phyloP scores from a whole-genome alignment of 2,329 filamentous ascomycete genomes.

The Fusarium sp. region DNA sequence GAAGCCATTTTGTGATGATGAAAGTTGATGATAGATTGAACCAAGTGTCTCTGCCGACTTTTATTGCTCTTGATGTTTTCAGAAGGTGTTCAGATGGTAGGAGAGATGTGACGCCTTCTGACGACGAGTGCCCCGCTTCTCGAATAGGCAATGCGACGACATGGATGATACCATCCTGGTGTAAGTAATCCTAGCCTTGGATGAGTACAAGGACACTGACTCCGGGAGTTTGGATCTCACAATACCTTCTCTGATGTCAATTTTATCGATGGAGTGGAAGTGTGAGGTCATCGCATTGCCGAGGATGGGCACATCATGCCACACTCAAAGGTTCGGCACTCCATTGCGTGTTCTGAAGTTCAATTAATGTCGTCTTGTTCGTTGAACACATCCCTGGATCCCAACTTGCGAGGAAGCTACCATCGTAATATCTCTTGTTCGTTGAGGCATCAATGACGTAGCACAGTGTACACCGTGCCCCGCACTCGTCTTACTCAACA shows the following conservation, averaged over 20 bases:
- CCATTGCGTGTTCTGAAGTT: accelerated
- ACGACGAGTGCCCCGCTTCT: slow-evolving; percentile 27
- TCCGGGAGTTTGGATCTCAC: neutral
- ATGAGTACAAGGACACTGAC: neutral
- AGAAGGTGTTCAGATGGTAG: neutral
- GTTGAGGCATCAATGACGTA: neutral
- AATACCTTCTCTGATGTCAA: accelerated
- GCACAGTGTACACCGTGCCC: neutral
- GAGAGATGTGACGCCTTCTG: slow-evolving; percentile 23
- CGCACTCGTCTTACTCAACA: neutral
- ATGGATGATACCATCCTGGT: neutral
- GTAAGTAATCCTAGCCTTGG: neutral
- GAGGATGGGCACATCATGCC: accelerated
- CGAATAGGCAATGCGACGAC: neutral
- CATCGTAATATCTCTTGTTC: neutral
- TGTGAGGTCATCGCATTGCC: accelerated
- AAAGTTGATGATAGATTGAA: accelerated
- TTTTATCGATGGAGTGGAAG: neutral
- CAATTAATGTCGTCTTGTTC: neutral
- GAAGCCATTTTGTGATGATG: neutral
- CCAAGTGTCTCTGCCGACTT: accelerated
- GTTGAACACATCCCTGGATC: too few species aligned
- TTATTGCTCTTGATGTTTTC: neutral
- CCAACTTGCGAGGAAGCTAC: neutral
- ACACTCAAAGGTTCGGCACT: accelerated